Percentiles rank a stretch among this genome's conserved stretches.
These are phyloP conservation scores for Aspergillus fischeri DNA, from an alignment of 2,329 filamentous ascomycete genomes.

Conservation along the genomic window DNA sequence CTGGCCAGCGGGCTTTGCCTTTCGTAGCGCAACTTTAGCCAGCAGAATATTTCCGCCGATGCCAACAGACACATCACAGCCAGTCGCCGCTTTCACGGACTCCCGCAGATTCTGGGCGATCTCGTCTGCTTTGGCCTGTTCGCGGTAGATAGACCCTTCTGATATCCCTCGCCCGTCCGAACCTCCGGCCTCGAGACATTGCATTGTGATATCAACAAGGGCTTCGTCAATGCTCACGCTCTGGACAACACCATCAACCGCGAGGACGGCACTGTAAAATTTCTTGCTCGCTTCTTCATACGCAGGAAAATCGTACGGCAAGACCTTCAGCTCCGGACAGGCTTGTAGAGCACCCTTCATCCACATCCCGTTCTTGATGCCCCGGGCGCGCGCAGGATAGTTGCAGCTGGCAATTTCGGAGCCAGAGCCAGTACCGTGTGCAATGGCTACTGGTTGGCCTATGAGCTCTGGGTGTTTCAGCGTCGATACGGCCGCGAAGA, in stretches of 20 bases:
- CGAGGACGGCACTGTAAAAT: conserved; percentile 83
- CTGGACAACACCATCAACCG: conserved; percentile 77
- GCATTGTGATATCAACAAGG: conserved; percentile 72
- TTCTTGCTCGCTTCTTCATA: conserved; percentile 87
- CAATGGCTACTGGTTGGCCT: conserved; percentile 81
- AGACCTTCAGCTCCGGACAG: conserved; percentile 78
- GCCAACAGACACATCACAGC: conserved; percentile 84
- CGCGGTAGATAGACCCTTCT: conserved; percentile 68
- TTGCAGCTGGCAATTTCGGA: conserved; percentile 98
- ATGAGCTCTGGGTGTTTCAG: conserved; percentile 71
- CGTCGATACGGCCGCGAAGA: conserved; percentile 90
- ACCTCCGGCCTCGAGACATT: conserved; percentile 62
- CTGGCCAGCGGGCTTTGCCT: conserved; percentile 91
- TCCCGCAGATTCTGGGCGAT: conserved; percentile 66
- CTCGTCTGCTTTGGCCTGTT: conserved; percentile 73
- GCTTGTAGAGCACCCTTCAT: conserved; percentile 85
- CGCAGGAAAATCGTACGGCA: conserved; percentile 93
- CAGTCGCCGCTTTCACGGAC: conserved; percentile 68
- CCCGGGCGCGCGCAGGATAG: conserved; percentile 79
- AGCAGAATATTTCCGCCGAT: conserved; percentile 88
- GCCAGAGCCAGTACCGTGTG: conserved; percentile 76
- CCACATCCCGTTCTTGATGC: conserved; percentile 98
- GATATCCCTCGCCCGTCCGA: conserved; percentile 62
- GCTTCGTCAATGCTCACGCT: conserved; percentile 98
- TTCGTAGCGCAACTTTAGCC: conserved; percentile 84